A percentile compares a stretch with the other conserved stretches of the same genome.
Evolutionary conservation across 495 filamentous ascomycete species (phyloP).

Genomic region (Hypoxylon cercidicola): DNA sequence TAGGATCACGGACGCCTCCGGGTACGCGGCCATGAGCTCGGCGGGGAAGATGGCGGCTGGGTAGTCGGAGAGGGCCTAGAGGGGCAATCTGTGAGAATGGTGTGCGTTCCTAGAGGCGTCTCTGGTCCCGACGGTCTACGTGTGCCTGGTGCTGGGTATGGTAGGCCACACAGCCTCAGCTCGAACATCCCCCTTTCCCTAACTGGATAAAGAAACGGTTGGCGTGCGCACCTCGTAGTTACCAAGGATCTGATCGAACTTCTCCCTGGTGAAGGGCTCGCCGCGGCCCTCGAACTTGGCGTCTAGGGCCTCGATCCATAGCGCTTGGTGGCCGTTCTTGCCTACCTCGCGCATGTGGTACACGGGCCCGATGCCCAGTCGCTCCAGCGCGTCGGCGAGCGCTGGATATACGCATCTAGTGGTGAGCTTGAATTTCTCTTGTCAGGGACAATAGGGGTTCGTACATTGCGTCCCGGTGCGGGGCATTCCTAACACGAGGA

Average conservation of each 20-base stretch:
- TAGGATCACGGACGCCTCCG: conserved; percentile 57
- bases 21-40: conserved; percentile 54
- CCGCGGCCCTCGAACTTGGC: conserved; percentile 44
- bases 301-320: conserved; percentile 45
- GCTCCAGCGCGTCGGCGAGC: conserved; percentile 42
- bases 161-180: neutral
- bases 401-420: conserved; percentile 26
- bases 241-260: conserved; percentile 43
- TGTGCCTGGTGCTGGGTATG: neutral
- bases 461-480: conserved; percentile 73
- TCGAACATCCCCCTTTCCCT: neutral
- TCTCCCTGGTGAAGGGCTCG: conserved; percentile 35
- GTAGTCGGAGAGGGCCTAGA: conserved; percentile 47
- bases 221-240: conserved; percentile 37
- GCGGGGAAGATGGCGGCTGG: conserved; percentile 53
- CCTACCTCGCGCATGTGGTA: conserved; percentile 51
- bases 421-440: conserved; percentile 2
- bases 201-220: too few species aligned
- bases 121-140: neutral
- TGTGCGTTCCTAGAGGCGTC: neutral
- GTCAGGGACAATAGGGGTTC: conserved; percentile 23
- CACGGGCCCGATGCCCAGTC: conserved; percentile 43
- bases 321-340: conserved; percentile 40
- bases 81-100: neutral
- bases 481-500: conserved; percentile 69